phyloP scores from a whole-genome alignment of 371 early-diverging fungal genomes.

The Nosema granulosis region DNA sequence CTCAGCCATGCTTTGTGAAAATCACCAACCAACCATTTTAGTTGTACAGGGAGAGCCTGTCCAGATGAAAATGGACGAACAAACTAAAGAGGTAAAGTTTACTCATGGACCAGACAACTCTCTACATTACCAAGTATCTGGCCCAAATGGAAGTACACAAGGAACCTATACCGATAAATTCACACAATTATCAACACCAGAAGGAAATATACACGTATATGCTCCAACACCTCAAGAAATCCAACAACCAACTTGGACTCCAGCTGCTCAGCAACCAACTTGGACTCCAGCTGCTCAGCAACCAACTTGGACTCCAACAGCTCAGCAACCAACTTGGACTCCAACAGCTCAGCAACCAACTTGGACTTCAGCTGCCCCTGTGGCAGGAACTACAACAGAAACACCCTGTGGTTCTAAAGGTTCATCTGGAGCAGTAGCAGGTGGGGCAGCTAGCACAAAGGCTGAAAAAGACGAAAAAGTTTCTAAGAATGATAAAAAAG shows the following conservation, averaged over 20 bases:
- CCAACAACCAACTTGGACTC: too few species aligned
- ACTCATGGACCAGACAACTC: background rate
- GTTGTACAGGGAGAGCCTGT: background rate
- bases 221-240: background rate
- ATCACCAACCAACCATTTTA: too few species aligned
- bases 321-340: too few species aligned
- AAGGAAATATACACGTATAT: slow-evolving; percentile 1
- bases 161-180: too few species aligned
- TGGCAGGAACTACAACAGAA: background rate
- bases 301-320: too few species aligned
- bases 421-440: slow-evolving; percentile 9
- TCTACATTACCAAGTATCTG: background rate
- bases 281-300: background rate
- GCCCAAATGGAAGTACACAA: background rate
- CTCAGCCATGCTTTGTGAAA: too few species aligned
- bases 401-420: background rate
- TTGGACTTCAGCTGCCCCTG: background rate
- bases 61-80: background rate
- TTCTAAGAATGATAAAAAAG: background rate
- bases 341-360: background rate
- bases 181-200: too few species aligned
- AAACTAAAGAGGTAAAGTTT: background rate
- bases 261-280: background rate
- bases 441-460: background rate
- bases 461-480: slow-evolving; percentile 1